Evolutionary conservation across 2,329 filamentous ascomycete species (phyloP), one percentile per base, ranked within the genome.

Genomic region (Penicillium sp.): DNA sequence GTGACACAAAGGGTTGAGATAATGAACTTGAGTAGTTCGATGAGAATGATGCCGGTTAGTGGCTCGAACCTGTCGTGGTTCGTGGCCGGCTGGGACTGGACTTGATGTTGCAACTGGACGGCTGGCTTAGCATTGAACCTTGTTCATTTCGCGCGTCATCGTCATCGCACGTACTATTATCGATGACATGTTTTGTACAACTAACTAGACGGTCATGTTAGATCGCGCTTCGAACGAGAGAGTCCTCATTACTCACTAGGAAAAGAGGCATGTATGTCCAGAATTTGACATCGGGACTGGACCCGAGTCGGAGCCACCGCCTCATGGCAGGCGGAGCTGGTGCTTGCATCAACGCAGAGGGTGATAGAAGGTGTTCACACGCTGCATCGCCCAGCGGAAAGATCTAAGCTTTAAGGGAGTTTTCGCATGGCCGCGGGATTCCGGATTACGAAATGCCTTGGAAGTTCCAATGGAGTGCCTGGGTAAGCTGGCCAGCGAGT

Each of bases 151-250:
- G 15, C 8, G 22, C 2, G 20, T 20, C 20, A 20, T 20, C 20
- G 20, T 17, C 17, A 12, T 3, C 6, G 35, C 15, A 41, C 49
- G 25, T 31, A 52, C 49, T 25, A 52, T 41, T n/a, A 52, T 52
- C 15, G 49, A 52, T 52, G 49, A n/a, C 49, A 52, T 52, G 49
- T 52, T 52, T 20, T 52, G 49, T 28, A 52, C 5, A 15, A 52
- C 49, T 20, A 52, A 15, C 49, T 52, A 39, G 15, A 6, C 15
- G 12, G 35, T 8, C 5, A 31, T n/a, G 35, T 52, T 15, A 52
- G 49, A 22, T 25, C 4, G 6, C 15, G 35, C 37, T 10, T 8
- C 15, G 35, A 35, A 15, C 22, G 5, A 25, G 6, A 38, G 31
- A 20, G 11, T 50, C 4, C n/a, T 14, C 31, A 15, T 31, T 7